Evolutionary conservation across 2,329 filamentous ascomycete species (phyloP), one percentile per base, ranked within the genome.

Genomic region (Bertia moriformis): DNA sequence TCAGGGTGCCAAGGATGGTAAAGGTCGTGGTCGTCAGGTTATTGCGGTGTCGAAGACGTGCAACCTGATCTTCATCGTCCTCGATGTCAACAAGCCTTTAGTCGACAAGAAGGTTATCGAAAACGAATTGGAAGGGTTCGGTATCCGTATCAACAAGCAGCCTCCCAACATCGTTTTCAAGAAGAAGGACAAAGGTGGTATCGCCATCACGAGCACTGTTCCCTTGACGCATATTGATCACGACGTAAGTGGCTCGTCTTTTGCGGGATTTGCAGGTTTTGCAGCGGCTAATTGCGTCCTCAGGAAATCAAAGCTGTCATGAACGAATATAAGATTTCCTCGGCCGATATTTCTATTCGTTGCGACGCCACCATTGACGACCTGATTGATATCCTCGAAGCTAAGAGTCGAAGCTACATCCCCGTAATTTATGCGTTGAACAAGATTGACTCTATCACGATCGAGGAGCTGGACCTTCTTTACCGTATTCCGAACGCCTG

Each of bases 31-130:
- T 71, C 78, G 89, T 50, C 91, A 98, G 65, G 91, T 98, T 54
- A 98, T 98, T 66, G 91, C 91, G 5, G 91, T 98, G 38, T 89
- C 91, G 43, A 98, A 98, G 69, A 96, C 91, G 14, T 98, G 91
- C 65, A 84, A 98, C 69, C 65, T 98, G 51, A 98, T 98, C 51
- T 96, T 96, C 62, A 98, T 98, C 55, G 86, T 98, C 37, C 70
- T 98, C 40, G 91, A 98, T 55, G 91, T 98, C 53, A 96, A 96
- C 65, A 98, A 98, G 63, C 91, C 91, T 18, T 67, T 98, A 50
- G 93, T 89, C 14, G 91, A 98, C 63, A 98, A 98, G 69, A 77
- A 85, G 44, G 71, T 98, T 45, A 98, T 98, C 53, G 91, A 98
- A 63, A 71, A 76, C 39, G 91, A 98, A 65, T 63, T 98, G 56